phyloP scores from a whole-genome alignment of 2,329 filamentous ascomycete species.

The Botrytis galanthina region DNA sequence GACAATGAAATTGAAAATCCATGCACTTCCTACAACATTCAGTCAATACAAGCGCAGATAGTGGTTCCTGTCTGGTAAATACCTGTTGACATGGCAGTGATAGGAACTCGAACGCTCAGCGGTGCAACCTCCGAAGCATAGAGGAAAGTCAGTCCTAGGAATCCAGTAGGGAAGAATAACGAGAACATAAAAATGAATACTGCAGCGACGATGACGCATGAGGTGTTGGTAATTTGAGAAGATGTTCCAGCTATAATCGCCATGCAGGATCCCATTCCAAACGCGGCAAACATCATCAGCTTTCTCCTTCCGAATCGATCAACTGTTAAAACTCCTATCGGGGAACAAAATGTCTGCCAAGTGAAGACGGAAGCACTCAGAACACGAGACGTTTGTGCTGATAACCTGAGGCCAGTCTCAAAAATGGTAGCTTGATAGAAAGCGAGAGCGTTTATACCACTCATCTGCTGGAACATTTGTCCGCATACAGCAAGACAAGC shows the following conservation, averaged over 20 bases:
- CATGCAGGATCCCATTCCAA: conserved; percentile 65
- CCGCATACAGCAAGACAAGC: conserved; percentile 50
- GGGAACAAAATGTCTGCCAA: conserved; percentile 23
- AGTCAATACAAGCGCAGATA: not conserved
- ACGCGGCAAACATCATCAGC: conserved; percentile 69
- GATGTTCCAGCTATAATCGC: conserved; percentile 49
- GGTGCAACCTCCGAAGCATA: conserved; percentile 58
- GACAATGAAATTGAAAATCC: conserved; percentile 23
- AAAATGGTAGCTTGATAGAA: conserved; percentile 52
- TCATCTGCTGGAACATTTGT: conserved; percentile 53
- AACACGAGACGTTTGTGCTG: conserved; percentile 50
- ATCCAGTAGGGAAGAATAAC: conserved; percentile 52
- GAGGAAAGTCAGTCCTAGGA: conserved; percentile 51
- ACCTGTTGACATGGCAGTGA: conserved; percentile 20
- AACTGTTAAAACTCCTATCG: conserved; percentile 43
- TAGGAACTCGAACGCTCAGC: conserved; percentile 47
- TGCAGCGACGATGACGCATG: conserved; percentile 36
- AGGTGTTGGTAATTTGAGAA: conserved; percentile 7
- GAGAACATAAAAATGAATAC: conserved; percentile 50
- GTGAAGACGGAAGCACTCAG: conserved; percentile 49
- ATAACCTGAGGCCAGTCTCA: conserved; percentile 47
- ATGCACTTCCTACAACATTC: conserved; percentile 14
- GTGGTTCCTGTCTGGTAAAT: not conserved
- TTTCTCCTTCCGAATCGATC: conserved; percentile 63
- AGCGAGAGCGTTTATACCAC: conserved; percentile 45